Conservation (phyloP, 1,284 basidiomycete genomes). For the Apiotrichum sp. region DNA sequence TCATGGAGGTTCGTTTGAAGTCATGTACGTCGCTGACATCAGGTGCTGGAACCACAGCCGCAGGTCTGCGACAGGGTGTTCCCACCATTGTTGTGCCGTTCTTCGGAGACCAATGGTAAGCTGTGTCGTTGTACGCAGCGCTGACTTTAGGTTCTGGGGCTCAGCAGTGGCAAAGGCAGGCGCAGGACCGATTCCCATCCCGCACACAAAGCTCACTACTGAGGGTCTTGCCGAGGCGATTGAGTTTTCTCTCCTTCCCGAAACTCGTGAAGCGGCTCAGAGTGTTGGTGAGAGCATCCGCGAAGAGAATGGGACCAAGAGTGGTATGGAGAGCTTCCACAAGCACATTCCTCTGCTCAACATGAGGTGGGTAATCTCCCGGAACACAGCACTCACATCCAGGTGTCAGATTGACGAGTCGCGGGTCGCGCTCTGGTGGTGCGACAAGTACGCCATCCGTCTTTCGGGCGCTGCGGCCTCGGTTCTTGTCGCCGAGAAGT, state of each 20-base stretch:
- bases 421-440: conserved; percentile 58
- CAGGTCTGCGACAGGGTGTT: conserved; percentile 58
- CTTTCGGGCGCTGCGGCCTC: conserved; percentile 56
- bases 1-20: conserved; percentile 51
- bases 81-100: conserved; percentile 64
- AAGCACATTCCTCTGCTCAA: conserved; percentile 57
- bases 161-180: conserved; percentile 60
- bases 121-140: conserved; percentile 48
- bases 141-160: conserved; percentile 47
- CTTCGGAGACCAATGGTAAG: conserved; percentile 60
- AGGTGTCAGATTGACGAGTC: conserved; percentile 56
- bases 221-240: conserved; percentile 57
- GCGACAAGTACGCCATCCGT: conserved; percentile 52
- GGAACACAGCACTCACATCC: background rate
- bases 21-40: conserved; percentile 1
- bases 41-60: conserved; percentile 60
- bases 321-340: conserved; percentile 57
- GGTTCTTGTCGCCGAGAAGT: conserved; percentile 50
- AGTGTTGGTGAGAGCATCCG: conserved; percentile 54
- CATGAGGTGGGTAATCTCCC: conserved; percentile 48
- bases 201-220: conserved; percentile 53
- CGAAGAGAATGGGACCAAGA: conserved; percentile 53
- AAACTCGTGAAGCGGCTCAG: conserved; percentile 52
- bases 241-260: conserved; percentile 50
- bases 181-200: conserved; percentile 59